Base-by-base conservation (phyloP, 2,329 filamentous ascomycete species). In the Fusarium sp. region DNA sequence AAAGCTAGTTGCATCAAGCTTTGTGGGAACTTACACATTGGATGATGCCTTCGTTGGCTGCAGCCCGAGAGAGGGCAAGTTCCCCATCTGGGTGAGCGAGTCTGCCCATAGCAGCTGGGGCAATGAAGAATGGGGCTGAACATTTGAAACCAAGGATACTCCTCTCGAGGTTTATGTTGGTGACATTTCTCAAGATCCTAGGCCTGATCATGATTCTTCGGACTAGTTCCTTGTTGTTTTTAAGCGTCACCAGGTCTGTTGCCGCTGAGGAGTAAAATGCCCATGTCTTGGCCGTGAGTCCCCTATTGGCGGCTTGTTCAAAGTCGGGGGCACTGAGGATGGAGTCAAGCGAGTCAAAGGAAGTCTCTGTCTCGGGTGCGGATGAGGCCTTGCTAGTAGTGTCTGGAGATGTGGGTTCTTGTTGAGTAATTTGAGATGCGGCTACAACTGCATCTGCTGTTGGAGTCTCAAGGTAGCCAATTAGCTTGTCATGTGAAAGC, bases 201-300 rank as follows among this genome's bases (percentile, higher is more conserved):
- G 88, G 88, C n/a, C 87, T 84, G 63, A 90, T 83, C 83, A 86
- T 86, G 69, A 89, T 86, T 18, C 86, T 82, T 35, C 84, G 82
- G 68, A 88, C 85, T 56, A 85, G 82, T 2, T 83, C 83, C 64
- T 85, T 86, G 76, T 89, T 90, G 14, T 85, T 84, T 27, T 85
- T 81, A 3, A 85, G 83, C 2, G 87, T 89, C 67, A 89, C 79
- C 5, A 88, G 79, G 78, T 90, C 88, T 11, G 86, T 88, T 14
- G 87, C 84, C 1, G 87, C 88, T 20, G 86, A 87, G 16, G 86
- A 87, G 74, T 89, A 88, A 73, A 89, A 90, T 0, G 88, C 88
- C 86, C 87, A 89, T 3, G 86, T 85, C 74, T 89, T 88, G 20
- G 81, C 80, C 8, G 82, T 83, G 3, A 86, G 81, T 0, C 83